Base-by-base conservation (phyloP, 1,284 basidiomycete genomes). In the Cutaneotrichosporon mucoides region DNA sequence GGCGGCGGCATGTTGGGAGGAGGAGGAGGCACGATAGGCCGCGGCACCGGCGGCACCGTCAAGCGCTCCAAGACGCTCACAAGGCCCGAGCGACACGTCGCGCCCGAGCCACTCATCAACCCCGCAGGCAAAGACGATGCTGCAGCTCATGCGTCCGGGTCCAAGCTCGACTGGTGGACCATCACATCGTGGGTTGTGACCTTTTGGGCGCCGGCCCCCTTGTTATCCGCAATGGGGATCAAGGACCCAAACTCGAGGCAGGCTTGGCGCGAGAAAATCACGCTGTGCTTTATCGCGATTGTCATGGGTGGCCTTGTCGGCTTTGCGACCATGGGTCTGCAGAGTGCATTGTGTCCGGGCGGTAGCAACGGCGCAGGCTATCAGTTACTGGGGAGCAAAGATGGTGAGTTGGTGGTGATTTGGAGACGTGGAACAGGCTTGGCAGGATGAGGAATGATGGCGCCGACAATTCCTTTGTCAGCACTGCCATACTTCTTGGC, bases 231-330 rank as follows among this genome's bases (percentile, higher is more conserved):
- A 10, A 63, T 88, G 59, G 91, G 92, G 50, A 83, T 98, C 76
- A 87, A 85, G 71, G 90, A 93, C 75, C 84, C 84, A 73, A 81
- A 84, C 55, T 82, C 86, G 60, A 83, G 86, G 66, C 91, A 97
- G 79, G 96, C 96, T 1, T 99, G 96, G 96, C 85, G 96, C 68
- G 96, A 99, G 79, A 99, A 99, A 82, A 86, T 97, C 61, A 86
- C 93, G 6, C 83, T 99, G 7, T 97, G 93, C 76, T 86, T 88
- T 76, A 87, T 96, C 71, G 89, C 92, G 56, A 68, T 86, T 60
- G 38, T 91, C 33, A 79, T 97, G 33, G 96, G 93, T 67, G 87
- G 82, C 24, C 78, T 84, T 52, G 85, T 98, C 55, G 95, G 90
- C 8, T 99, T 98, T 77, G 83, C 89, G 60, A 99, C 96, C 50